Evolutionary conservation across 495 filamentous ascomycete genomes (phyloP).

Genomic region (Hypoxylon crocopeplum): DNA sequence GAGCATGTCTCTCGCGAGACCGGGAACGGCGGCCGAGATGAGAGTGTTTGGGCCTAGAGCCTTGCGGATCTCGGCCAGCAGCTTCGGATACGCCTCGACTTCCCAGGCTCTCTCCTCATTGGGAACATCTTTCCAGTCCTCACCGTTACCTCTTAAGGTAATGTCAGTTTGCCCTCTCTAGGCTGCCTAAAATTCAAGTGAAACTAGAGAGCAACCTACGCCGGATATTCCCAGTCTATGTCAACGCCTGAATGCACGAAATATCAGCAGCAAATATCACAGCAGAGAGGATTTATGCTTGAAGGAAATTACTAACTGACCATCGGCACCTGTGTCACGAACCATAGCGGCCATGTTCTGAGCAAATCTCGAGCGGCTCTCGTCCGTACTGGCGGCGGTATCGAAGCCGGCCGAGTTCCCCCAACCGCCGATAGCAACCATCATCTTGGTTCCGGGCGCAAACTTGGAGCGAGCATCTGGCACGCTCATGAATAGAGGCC

Average conservation of each 20-base stretch:
- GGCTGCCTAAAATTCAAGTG: not conserved
- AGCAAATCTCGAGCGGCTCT: conserved; percentile 63
- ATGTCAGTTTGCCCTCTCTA: conserved; percentile 1
- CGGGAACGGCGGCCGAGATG: conserved; percentile 75
- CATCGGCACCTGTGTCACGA: conserved; percentile 66
- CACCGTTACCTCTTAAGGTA: conserved; percentile 69
- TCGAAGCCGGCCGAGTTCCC: conserved; percentile 71
- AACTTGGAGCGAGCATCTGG: conserved; percentile 65
- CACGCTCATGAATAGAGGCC: conserved; percentile 67
- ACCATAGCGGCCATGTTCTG: conserved; percentile 71
- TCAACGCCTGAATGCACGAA: conserved; percentile 55
- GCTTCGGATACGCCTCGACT: conserved; percentile 67
- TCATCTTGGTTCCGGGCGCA: conserved; percentile 62
- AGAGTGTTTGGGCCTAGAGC: conserved; percentile 65
- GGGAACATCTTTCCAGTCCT: conserved; percentile 74
- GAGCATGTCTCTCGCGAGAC: conserved; percentile 72
- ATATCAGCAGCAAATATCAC: not conserved
- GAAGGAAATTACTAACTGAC: conserved; percentile 44
- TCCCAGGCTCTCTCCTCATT: conserved; percentile 67
- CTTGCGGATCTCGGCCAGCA: conserved; percentile 65
- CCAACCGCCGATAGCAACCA: conserved; percentile 79
- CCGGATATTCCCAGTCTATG: conserved; percentile 84
- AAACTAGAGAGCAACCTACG: conserved; percentile 41
- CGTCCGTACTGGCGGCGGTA: conserved; percentile 59
- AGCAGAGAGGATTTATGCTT: not conserved